Evolutionary conservation across 495 filamentous ascomycete species (phyloP).

Genomic region (Aspergillus ellipticus): DNA sequence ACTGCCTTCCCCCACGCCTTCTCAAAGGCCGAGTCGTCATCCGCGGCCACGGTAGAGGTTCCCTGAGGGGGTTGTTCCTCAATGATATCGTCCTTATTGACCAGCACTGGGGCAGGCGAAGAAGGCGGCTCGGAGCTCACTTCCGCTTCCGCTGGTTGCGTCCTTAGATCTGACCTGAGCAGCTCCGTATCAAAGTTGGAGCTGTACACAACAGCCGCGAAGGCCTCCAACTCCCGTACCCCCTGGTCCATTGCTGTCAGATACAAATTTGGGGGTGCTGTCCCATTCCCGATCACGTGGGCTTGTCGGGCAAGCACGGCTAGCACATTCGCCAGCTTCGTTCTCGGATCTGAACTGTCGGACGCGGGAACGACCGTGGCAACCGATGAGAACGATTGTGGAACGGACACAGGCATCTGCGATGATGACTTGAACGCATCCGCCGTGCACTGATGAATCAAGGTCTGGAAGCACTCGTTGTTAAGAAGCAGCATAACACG

Average conservation of each 20-base stretch:
- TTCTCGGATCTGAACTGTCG: slow-evolving; percentile 41
- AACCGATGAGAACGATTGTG: slow-evolving; percentile 41
- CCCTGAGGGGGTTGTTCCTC: slow-evolving; percentile 1
- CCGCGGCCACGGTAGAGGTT: not conserved
- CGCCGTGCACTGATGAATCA: slow-evolving; percentile 74
- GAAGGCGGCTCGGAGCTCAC: slow-evolving; percentile 22
- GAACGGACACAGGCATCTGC: slow-evolving; percentile 38
- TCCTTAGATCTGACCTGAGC: slow-evolving; percentile 26
- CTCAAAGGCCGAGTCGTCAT: slow-evolving; percentile 35
- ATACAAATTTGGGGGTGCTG: slow-evolving; percentile 71
- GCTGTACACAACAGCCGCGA: slow-evolving; percentile 90
- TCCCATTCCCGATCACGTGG: slow-evolving; percentile 80
- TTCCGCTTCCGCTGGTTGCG: slow-evolving; percentile 6
- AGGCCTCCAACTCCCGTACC: slow-evolving; percentile 84
- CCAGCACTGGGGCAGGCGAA: slow-evolving; percentile 20
- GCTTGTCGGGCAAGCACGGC: slow-evolving; percentile 85
- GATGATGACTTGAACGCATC: slow-evolving; percentile 67
- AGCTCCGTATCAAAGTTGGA: slow-evolving; percentile 79
- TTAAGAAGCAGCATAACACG: slow-evolving; percentile 80
- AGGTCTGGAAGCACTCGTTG: slow-evolving; percentile 76
- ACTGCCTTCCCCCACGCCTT: slow-evolving; percentile 44
- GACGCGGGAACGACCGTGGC: slow-evolving; percentile 35
- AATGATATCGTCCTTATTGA: slow-evolving; percentile 21
- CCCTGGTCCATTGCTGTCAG: slow-evolving; percentile 71
- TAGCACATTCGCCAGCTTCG: slow-evolving; percentile 85